A percentile compares a stretch with the other conserved stretches of the same genome.
Conservation (phyloP, 164 flowering plant genomes). For the Berberis thunbergii region DNA sequence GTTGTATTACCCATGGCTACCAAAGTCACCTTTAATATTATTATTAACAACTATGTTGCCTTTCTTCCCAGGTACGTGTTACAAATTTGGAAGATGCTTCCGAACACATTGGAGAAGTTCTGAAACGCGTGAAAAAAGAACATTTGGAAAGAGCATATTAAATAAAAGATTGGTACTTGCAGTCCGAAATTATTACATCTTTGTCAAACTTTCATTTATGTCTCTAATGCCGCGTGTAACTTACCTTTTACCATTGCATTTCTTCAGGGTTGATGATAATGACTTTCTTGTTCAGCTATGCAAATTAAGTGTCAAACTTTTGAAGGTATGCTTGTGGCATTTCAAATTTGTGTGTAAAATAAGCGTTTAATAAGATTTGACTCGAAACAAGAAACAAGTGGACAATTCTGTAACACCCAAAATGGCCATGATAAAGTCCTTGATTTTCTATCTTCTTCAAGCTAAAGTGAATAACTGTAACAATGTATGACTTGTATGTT, state of each 20-base stretch:
- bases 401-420: not conserved
- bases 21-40: too few relatives aligned
- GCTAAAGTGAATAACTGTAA: not conserved
- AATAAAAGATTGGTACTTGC: slow-evolving; percentile 61
- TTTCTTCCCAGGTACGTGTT: slow-evolving; percentile 65
- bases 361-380: not conserved
- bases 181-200: not conserved
- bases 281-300: slow-evolving; percentile 91
- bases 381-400: not conserved
- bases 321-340: slow-evolving; percentile 41
- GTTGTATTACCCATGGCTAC: too few relatives aligned
- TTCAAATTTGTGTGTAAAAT: not conserved
- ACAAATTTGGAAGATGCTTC: slow-evolving; percentile 89
- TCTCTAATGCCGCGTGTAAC: not conserved
- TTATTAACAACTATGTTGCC: not conserved
- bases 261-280: slow-evolving; percentile 76
- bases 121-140: slow-evolving; percentile 84
- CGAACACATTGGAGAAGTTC: slow-evolving; percentile 93
- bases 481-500: not conserved
- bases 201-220: not conserved
- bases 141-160: slow-evolving; percentile 88
- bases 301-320: slow-evolving; percentile 70
- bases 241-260: not conserved
- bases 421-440: not conserved
- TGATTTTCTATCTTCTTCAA: not conserved